Base-by-base conservation (phyloP, 768 basidiomycete genomes). In the Podaxis carcinomalis region DNA sequence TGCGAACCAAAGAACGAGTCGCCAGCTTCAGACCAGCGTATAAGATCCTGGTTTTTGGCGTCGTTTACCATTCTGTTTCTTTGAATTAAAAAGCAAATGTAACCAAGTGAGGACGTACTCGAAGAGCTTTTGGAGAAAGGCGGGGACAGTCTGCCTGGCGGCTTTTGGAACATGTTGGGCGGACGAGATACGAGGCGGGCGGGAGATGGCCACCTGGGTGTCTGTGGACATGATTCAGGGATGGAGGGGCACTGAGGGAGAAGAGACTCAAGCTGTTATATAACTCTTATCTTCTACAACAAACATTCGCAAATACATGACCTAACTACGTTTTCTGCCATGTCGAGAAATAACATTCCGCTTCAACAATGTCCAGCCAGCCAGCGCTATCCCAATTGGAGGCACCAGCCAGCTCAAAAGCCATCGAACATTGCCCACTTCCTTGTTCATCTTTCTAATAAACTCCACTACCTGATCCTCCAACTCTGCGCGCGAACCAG, bases 21-120 rank as follows among this genome's bases (percentile, higher is more conserved):
- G 28, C 95, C 96, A 7, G 84, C 81, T 23, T 92, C 89, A 3
- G 91, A 89, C 96, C 96, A 98, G 65, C 90, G 78, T 69, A 98
- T 98, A 54, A 97, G 82, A 66, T 90, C 84, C 65, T 87, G 84
- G 57, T 93, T 92, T 40, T 82, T 79, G 2, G 86, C 80, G 73
- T 98, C 93, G 65, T 91, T 93, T 25, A 98, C 92, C 87, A 98
- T 95, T 73, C 95, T 97, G 51, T 57, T 19, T 23, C 47, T 27
- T 27, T 23, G 47, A 23, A 27, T 23, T 25, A 2, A 10, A 9
- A 5, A 13, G 47, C 23, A 27, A 14, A 10, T 49, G 23, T 3
- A 49, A 21, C 11, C 14, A 19, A 23, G 23, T 19, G 23, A 23
- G 4, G 21, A 49, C 47, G 19, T 49, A 49, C 47, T 49, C 47